These are phyloP conservation scores for Pythium aquatile DNA, from an alignment of 352 stramenopile species.

Conservation along the genomic window DNA sequence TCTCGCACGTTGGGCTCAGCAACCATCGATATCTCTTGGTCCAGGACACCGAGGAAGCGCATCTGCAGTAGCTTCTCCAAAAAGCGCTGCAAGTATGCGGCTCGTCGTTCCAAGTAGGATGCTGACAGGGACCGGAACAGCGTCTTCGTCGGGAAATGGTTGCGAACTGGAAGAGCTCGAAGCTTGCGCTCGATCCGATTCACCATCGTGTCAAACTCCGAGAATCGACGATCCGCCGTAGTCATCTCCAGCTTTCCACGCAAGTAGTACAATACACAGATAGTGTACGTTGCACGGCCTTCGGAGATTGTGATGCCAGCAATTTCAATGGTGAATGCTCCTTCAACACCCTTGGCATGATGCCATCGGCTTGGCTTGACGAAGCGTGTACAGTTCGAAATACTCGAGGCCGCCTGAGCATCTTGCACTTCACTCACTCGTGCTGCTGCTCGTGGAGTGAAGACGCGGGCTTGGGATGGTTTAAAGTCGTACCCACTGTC, in stretches of 20 bases:
- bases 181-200: conserved; percentile 57
- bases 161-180: conserved; percentile 40
- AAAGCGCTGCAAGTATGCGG: conserved; percentile 59
- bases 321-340: conserved; percentile 73
- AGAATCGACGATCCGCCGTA: conserved; percentile 62
- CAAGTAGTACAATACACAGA: conserved; percentile 61
- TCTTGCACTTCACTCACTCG: neutral
- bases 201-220: conserved; percentile 64
- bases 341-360: conserved; percentile 38
- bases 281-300: conserved; percentile 50
- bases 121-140: conserved; percentile 60
- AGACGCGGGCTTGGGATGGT: neutral
- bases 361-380: conserved; percentile 53
- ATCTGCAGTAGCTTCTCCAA: conserved; percentile 56
- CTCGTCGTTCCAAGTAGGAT: conserved; percentile 59
- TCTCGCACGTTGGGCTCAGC: conserved; percentile 61
- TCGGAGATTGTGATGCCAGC: conserved; percentile 48
- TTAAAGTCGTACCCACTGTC: conserved; percentile 30
- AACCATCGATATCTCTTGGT: conserved; percentile 64
- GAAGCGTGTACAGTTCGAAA: conserved; percentile 49
- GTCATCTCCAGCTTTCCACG: conserved; percentile 39
- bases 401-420: conserved; percentile 10
- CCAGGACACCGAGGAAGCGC: conserved; percentile 60
- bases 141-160: conserved; percentile 68
- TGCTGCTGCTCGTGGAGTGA: conserved; percentile 1